Conservation (phyloP, 1,284 basidiomycete species). For the Ganoderma lingzhi region DNA sequence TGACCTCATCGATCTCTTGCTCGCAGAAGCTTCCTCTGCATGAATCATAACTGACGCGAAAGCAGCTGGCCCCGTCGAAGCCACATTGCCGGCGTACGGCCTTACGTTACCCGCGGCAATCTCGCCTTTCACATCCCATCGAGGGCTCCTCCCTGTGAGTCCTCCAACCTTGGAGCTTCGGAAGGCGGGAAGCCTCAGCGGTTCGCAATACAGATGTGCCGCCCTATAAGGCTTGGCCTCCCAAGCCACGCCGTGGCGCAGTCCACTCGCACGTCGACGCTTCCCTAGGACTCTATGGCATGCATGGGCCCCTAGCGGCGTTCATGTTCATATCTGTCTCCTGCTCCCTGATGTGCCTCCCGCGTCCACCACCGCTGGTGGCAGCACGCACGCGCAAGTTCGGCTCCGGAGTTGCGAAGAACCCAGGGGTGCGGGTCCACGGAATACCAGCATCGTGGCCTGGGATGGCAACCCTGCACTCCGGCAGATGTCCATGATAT, state of each 20-base stretch:
- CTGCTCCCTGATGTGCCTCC: neutral
- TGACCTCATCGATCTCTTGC: slow-evolving; percentile 3
- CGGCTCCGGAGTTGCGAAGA: slow-evolving; percentile 31
- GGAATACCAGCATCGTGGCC: slow-evolving; percentile 12
- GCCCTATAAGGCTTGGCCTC: slow-evolving; percentile 24
- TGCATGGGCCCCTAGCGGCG: neutral
- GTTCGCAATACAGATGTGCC: slow-evolving; percentile 17
- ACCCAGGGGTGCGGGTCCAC: slow-evolving; percentile 15
- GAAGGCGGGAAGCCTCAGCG: slow-evolving; percentile 3
- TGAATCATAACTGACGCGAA: neutral
- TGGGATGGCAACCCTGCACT: slow-evolving; percentile 12
- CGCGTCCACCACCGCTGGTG: neutral
- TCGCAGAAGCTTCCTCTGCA: slow-evolving; percentile 4
- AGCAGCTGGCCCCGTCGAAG: neutral
- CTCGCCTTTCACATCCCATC: slow-evolving; percentile 1
- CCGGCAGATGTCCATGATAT: slow-evolving; percentile 13
- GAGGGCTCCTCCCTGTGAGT: neutral
- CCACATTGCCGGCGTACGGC: neutral
- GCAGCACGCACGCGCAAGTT: slow-evolving; percentile 15
- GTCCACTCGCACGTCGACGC: slow-evolving; percentile 6
- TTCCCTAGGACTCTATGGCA: neutral
- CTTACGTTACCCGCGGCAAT: slow-evolving; percentile 11
- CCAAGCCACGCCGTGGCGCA: slow-evolving; percentile 22
- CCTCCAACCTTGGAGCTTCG: slow-evolving; percentile 9
- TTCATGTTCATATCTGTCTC: slow-evolving; percentile 5